Base-by-base conservation (phyloP, 148 eudicot genomes). In the Rheum nobile region DNA sequence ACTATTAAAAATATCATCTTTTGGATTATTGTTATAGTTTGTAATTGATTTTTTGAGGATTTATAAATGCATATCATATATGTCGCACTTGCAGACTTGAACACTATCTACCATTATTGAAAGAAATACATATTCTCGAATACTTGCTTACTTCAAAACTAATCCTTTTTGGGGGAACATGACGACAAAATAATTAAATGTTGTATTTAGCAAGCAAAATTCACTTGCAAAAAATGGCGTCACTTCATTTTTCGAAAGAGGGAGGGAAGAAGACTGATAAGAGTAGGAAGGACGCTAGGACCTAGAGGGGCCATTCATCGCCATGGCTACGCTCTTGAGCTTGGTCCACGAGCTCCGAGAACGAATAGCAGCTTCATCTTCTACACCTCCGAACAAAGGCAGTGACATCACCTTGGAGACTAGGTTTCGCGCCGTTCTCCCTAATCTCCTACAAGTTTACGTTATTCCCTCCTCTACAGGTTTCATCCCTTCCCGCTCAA, bases 341-440 rank as follows among this genome's bases (percentile, higher is more conserved):
- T 82, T 95, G 50, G 79, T 95, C 19, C 89, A 90, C 81, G 98
- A 91, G 84, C 91, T 95, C 32, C 89, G 98, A 34, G 97, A 91
- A 44, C 83, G 98, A 73, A 84, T 94, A 13, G 89, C 96, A 12
- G 85, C 88, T 4, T 79, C 97, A 19, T 88, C 98, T 1, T 88
- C 97, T 0, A 79, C 95, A 5, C 86, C 92, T 67, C 76, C 84
- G 1, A 81, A 76, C 79, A 76, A 78, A 8, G 70, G 46, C 12
- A 80, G 89, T 77, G 98, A 90, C 82, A 86, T 80, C 54, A 83
- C 80, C 22, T 67, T 95, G 35, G 89, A 85, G 77, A 67, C 82
- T 55, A 77, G 93, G 72, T 91, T 95, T 43, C 93, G 96, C 47
- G 83, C 91, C 59, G 90, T 95, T 63, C 85, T 95, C 43, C 93